Conservation (phyloP, 441 rosid species). For the Adansonia grandidieri region DNA sequence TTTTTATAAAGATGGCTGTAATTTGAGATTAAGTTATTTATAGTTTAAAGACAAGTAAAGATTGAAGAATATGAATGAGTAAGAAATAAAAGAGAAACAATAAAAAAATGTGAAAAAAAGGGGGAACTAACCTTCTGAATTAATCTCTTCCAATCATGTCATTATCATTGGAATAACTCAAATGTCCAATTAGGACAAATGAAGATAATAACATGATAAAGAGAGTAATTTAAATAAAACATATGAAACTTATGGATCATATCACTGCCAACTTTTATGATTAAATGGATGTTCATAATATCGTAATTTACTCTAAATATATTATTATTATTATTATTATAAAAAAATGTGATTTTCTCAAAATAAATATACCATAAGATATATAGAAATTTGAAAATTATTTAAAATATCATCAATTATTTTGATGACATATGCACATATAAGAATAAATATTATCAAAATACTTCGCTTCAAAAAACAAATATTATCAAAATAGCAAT, state of each 20-base stretch:
- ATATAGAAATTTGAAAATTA: not conserved
- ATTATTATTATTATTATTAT: no score
- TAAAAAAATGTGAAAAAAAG: not conserved
- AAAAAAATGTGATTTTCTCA: not conserved
- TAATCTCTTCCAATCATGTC: constrained; percentile 12
- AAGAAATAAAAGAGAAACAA: not conserved
- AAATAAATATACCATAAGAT: not conserved
- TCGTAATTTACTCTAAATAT: not conserved
- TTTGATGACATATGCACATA: not conserved
- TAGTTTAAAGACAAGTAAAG: not conserved
- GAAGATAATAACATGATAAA: not conserved
- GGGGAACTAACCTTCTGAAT: not conserved
- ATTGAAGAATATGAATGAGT: not conserved
- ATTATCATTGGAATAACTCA: constrained; percentile 5
- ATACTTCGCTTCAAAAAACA: no score
- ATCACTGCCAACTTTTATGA: not conserved
- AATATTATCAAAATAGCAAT: not conserved
- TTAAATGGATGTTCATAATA: not conserved
- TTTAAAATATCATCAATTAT: not conserved
- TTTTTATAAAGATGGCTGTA: no score
- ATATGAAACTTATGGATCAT: not conserved
- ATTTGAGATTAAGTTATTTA: no score
- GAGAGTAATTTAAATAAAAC: not conserved
- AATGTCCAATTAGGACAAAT: not conserved
- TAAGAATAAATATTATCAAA: no score